phyloP scores from a whole-genome alignment of 1,284 basidiomycete genomes.

The Tremellales sp. region DNA sequence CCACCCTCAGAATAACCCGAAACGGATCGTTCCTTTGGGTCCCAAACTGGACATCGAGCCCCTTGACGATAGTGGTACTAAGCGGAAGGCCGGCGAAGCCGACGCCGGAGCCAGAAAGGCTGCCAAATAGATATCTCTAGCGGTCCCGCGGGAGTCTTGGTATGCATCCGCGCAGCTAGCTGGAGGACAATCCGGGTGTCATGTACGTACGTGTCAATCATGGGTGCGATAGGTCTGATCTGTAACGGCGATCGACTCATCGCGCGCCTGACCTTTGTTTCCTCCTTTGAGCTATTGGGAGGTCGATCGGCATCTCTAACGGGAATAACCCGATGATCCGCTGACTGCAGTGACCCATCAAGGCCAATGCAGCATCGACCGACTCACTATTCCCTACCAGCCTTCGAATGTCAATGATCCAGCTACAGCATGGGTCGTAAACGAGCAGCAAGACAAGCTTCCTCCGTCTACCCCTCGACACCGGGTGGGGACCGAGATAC shows the following conservation, averaged over 20 bases:
- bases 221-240: background rate
- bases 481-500: background rate
- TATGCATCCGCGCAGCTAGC: too few relatives aligned
- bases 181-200: background rate
- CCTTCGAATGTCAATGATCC: too few relatives aligned
- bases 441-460: background rate
- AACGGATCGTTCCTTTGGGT: conserved; percentile 68
- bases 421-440: background rate
- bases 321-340: background rate
- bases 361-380: too few relatives aligned
- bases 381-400: too few relatives aligned
- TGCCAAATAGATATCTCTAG: too few relatives aligned
- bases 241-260: background rate
- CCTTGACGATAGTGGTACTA: conserved; percentile 34
- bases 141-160: too few relatives aligned
- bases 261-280: conserved; percentile 13
- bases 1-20: conserved; percentile 62
- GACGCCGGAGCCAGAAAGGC: background rate
- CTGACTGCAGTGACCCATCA: background rate
- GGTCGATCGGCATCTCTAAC: background rate
- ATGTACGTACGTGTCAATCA: background rate
- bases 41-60: conserved; percentile 68
- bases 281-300: conserved; percentile 11
- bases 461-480: background rate
- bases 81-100: background rate